Evolutionary conservation across 2,329 filamentous ascomycete genomes (phyloP), one percentile per base, ranked within the genome.

Genomic region (Colletotrichum lindemuthianum): DNA sequence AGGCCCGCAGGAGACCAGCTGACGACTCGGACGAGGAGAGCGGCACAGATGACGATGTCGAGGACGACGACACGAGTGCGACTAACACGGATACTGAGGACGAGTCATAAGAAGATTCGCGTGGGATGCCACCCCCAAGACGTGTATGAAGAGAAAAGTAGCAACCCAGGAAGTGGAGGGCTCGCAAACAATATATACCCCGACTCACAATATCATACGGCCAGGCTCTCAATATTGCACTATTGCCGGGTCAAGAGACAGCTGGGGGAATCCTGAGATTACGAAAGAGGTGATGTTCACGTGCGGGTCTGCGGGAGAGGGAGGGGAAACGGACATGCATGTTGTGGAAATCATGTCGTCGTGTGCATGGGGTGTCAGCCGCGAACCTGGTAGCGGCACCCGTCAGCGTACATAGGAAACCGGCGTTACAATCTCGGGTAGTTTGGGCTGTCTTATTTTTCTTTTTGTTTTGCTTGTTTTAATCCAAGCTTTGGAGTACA

Each of bases 21-120:
- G 77, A 80, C 50, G 86, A 86, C 2, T 89, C 87, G 59, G 90
- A 92, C 56, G 93, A 94, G 24, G 93, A 96, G 81, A 96, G 92
- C 68, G 90, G 92, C 68, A 93, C 90, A 10, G 79, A 80, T 13
- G 92, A 96, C 66, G 92, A 96, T 65, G 90, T 90, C 65, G 89
- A 91, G 72, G 86, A 82, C 33, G 86, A 89, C 36, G 86, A 89
- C 74, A 89, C 88, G 40, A 90, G 88, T 72, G 88, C 85, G 67
- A 91, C 89, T 12, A 88, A 91, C 72, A 89, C 87, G 11, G 87
- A 89, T 69, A 91, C 88, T 2, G 88, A 91, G 72, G 84, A 86
- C 36, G 85, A 88, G 75, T 82, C 84, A 73, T 85, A 75, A 63
- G 24, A 12, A 33, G 32, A 33, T 13, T 16, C 43, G 11, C 24